phyloP scores from a whole-genome alignment of 768 basidiomycete species.

The Tulasnella sp. region DNA sequence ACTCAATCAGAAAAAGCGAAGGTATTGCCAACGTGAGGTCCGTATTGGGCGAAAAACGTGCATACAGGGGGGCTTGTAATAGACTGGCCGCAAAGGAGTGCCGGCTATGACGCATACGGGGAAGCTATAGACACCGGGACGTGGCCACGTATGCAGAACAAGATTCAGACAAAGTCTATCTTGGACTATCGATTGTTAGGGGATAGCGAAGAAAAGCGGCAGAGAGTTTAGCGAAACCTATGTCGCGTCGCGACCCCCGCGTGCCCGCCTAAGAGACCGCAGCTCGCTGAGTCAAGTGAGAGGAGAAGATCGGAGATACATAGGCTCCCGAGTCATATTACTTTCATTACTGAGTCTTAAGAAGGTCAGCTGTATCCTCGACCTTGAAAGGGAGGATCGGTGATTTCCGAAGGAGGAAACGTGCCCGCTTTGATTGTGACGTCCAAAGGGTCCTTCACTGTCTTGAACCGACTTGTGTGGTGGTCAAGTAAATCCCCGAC shows the following conservation, averaged over 20 bases:
- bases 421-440: not conserved
- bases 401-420: conserved; percentile 1
- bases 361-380: not conserved
- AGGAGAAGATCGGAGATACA: not conserved
- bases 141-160: not conserved
- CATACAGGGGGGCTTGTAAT: not conserved
- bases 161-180: not conserved
- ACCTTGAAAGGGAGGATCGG: not conserved
- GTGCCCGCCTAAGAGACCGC: not conserved
- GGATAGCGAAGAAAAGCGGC: not conserved
- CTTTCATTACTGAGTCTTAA: not conserved
- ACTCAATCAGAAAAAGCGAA: not conserved
- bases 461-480: not conserved
- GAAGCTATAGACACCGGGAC: not conserved
- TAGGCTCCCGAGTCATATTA: not conserved
- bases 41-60: not conserved
- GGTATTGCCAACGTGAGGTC: not conserved
- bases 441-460: not conserved
- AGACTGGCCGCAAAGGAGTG: not conserved
- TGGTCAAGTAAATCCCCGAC: not conserved
- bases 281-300: not conserved
- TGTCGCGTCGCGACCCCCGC: not conserved
- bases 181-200: not conserved
- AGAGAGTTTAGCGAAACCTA: not conserved
- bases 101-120: not conserved